Evolutionary conservation across 208 protist species (phyloP), one percentile per base, ranked within the genome.

Genomic region (Novymonas esmeraldas): DNA sequence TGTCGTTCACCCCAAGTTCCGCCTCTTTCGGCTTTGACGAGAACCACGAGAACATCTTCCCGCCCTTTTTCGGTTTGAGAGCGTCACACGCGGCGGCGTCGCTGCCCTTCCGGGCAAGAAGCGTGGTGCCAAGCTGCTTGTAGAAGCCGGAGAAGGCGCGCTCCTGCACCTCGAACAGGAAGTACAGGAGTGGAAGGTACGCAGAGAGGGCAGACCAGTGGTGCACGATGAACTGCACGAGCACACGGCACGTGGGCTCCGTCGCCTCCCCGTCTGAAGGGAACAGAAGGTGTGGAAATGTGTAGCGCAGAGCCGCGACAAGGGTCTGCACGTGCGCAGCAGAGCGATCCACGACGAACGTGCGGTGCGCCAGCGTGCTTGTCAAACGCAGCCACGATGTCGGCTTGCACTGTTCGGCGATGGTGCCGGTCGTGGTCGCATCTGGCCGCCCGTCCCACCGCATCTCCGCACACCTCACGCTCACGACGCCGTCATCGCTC

Each of bases 111-210:
- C 52, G 39, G 10, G 28, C n/a, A 31, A 69, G 72, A 6, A 72
- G 7, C 13, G 67, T 24, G 7, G 34, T 34, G 20, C 28, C 58
- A 2, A 78, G 64, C 26, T 65, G 61, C 34, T 70, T 70, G 54
- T 63, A 70, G 51, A 78, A 72, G 36, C 10, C 18, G 13, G n/a
- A 31, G n/a, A 70, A 64, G 14, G 29, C 52, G 0, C 49, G 58
- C 29, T 78, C 72, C 22, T 78, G 64, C 18, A 62, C 14, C 44
- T 78, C 72, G 26, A 71, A 78, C 18, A 71, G 44, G 55, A 78
- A 78, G 58, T 71, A 78, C 39, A 78, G 42, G 51, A 73, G 42
- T 14, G 72, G 72, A 48, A 78, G 33, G 46, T 68, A 78, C 10
- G 64, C 42, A 0, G 51, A 62, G 2, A 78, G 46, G 41, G 36